These are phyloP conservation scores for Diaporthe caulivora DNA, from an alignment of 2,329 filamentous ascomycete genomes.

Conservation along the genomic window DNA sequence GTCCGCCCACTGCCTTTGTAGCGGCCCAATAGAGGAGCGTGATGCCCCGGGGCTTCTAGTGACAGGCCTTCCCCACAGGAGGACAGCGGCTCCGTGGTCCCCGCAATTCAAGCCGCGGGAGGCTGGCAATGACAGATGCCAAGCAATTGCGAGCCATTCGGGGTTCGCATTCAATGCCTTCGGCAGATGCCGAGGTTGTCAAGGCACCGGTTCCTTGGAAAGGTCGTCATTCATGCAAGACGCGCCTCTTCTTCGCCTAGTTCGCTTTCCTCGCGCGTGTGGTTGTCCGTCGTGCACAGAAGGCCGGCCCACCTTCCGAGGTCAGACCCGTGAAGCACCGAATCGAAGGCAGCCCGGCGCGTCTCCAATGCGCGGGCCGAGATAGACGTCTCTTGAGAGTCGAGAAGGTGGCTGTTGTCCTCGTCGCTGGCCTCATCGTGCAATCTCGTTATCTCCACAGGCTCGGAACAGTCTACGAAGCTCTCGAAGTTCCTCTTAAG, in stretches of 20 bases:
- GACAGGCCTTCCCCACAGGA: slow-evolving; percentile 6
- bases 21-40: slow-evolving; percentile 13
- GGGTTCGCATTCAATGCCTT: background rate
- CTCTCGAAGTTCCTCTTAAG: slow-evolving; percentile 28
- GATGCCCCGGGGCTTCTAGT: background rate
- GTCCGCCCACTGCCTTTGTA: background rate
- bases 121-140: slow-evolving; percentile 13
- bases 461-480: background rate
- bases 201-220: background rate
- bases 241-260: slow-evolving; percentile 44
- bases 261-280: slow-evolving; percentile 52
- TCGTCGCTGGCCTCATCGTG: background rate
- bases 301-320: slow-evolving; percentile 44
- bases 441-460: background rate
- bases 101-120: slow-evolving; percentile 9
- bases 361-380: slow-evolving; percentile 47
- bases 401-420: slow-evolving; percentile 35
- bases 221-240: background rate
- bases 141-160: slow-evolving; percentile 12
- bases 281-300: slow-evolving; percentile 56
- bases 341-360: slow-evolving; percentile 48
- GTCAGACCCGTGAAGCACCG: slow-evolving; percentile 45
- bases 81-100: slow-evolving; percentile 9
- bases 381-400: slow-evolving; percentile 49
- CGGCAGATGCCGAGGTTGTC: background rate